Evolutionary conservation across 2,329 filamentous ascomycete species (phyloP), one percentile per base, ranked within the genome.

Genomic region (Hymenoscyphus albidus): DNA sequence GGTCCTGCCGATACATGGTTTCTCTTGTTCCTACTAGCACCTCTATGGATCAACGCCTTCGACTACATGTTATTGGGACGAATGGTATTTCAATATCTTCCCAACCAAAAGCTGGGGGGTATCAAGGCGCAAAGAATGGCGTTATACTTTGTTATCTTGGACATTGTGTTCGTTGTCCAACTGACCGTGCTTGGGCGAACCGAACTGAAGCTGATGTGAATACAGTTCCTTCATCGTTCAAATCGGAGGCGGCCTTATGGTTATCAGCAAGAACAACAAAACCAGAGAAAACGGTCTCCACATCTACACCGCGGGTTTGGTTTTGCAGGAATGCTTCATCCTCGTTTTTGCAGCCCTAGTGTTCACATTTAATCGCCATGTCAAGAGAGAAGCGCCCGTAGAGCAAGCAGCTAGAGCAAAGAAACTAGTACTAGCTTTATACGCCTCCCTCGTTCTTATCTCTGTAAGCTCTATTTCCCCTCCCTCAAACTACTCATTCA

Each of bases 141-240:
- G 16, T 74, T 76, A 18, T 67, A 77, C 57, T 82, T 82, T 60
- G 79, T 82, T 16, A 76, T 76, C 68, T 72, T 80, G 59, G 80
- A 81, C 65, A 69, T 81, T 31, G 57, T 78, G 64, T 65, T 62
- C 27, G 55, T 64, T 59, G 40, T 38, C n/a, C 58, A 18, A 14
- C 16, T 16, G 27, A 14, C 16, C 7, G 32, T 38, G 14, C 31
- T 16, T 42, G 51, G 7, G 2, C 18, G 31, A 16, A 14, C 32
- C 35, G 3, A n/a, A 55, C 14, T 5, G 12, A 38, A 38, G 16
- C 59, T 64, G 55, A 58, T 39, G 18, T 9, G 18, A 13, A 9
- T 39, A 14, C n/a, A 66, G 64, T 54, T 78, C 78, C 39, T 68
- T 68, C 58, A 66, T 68, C n/a, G 59, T 66, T 10, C 66, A 68